These are phyloP conservation scores for Luffa aegyptiaca DNA, from an alignment of 306 rosid genomes.

Conservation along the genomic window DNA sequence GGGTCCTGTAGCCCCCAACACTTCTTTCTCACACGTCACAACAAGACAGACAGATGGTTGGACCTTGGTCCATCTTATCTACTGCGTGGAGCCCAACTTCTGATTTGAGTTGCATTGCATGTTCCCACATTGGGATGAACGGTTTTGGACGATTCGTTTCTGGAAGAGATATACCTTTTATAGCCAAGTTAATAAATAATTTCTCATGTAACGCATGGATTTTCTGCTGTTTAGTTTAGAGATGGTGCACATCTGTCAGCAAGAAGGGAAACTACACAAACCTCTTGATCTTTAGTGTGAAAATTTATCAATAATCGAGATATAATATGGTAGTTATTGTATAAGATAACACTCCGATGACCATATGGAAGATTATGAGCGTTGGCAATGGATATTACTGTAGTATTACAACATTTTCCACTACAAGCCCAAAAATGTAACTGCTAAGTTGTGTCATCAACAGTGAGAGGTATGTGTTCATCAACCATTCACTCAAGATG, in stretches of 20 bases:
- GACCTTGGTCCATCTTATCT: neutral
- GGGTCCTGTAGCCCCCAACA: neutral
- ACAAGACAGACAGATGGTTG: neutral
- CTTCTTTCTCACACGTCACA: neutral
- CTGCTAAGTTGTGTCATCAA: no score
- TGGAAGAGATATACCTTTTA: neutral
- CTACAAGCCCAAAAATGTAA: neutral
- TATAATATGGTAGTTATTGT: no score
- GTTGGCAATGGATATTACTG: neutral
- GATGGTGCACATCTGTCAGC: neutral
- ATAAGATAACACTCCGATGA: neutral
- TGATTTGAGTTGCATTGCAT: neutral
- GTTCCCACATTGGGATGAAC: neutral
- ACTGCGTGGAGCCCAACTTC: neutral
- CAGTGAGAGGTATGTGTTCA: neutral
- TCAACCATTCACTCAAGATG: neutral
- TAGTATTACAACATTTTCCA: no score
- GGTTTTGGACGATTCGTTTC: neutral
- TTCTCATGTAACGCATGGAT: neutral
- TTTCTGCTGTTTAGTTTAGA: neutral
- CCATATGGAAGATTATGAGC: neutral
- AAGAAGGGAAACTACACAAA: no score
- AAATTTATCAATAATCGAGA: no score
- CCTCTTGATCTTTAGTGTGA: no score
- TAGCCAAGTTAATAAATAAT: neutral